Base-by-base conservation (phyloP, 2,329 filamentous ascomycete species). In the Leptographium radiaticola region DNA sequence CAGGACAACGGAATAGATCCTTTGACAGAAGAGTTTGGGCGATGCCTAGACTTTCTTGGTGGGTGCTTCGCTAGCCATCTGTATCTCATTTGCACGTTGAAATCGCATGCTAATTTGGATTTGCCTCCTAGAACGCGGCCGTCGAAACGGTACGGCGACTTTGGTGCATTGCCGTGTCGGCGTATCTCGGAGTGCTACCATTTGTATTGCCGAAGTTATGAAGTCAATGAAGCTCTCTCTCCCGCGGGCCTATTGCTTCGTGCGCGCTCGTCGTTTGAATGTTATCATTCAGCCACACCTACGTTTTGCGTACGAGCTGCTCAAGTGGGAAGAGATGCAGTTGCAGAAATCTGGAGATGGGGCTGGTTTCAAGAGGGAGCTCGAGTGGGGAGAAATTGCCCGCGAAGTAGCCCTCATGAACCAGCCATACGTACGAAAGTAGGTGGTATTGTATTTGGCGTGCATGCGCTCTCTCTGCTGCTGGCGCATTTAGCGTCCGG, bases 141-240 rank as follows among this genome's bases (percentile, higher is more conserved):
- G 85, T 64, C 71, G 71, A 40, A 85, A 86, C 45, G 84, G 86
- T 34, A 87, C 81, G 6, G 89, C 91, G 30, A 97, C 93, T 0
- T 76, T 98, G 54, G 93, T 98, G 16, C 93, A 98, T 67, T 98
- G 93, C 66, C 85, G 93, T 18, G 93, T 98, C 9, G 93, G 93
- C 49, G 93, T 98, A 53, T 96, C 90, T 51, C 81, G 93, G 51
- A 95, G 89, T 58, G 93, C 93, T 13, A 98, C 91, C 2, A 96
- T 98, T 57, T 97, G 93, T 66, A 98, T 98, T 63, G 93, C 93
- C n/a, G 90, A 97, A 68, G 89, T 97, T 39, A 98, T 98, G 93
- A 83, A 84, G 39, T 76, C 84, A 31, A 69, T 89, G 61, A 76
- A 81, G 25, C 71, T 96, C 59, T 93, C 89, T 0, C 91, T 97